Conservation (phyloP, 352 stramenopile genomes). For the Lagenidium sp. region DNA sequence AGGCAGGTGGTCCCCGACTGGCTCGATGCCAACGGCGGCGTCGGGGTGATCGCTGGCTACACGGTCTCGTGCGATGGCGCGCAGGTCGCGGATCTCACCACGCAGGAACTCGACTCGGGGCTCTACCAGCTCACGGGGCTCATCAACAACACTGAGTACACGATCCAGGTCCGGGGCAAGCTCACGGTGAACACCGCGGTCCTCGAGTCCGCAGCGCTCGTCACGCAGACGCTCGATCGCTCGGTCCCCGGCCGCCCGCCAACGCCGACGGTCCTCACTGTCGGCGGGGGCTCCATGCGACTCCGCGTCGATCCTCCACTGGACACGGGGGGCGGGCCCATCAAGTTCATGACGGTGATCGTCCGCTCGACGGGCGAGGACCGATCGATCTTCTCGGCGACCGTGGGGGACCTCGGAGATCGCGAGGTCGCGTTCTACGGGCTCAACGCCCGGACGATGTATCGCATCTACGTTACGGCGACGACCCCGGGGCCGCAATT, state of each 20-base stretch:
- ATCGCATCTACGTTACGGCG: slow-evolving; percentile 22
- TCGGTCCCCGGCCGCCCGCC: slow-evolving; percentile 9
- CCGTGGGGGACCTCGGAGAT: slow-evolving; percentile 1
- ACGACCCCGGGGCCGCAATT: too few species aligned
- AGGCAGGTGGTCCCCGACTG: too few species aligned
- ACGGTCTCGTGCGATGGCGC: too few species aligned
- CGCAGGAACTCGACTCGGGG: too few species aligned
- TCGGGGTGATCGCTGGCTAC: too few species aligned
- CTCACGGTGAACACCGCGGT: slow-evolving; percentile 2
- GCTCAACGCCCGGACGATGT: slow-evolving; percentile 23
- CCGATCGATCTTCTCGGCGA: slow-evolving; percentile 4
- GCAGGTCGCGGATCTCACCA: too few species aligned
- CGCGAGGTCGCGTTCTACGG: slow-evolving; percentile 21
- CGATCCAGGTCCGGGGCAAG: too few species aligned
- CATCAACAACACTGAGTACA: too few species aligned
- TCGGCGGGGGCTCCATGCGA: slow-evolving; percentile 16
- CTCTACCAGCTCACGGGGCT: too few species aligned
- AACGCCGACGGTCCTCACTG: slow-evolving; percentile 6
- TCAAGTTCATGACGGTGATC: slow-evolving; percentile 17
- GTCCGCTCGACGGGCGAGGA: slow-evolving; percentile 11
- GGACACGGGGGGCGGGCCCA: slow-evolving; percentile 25
- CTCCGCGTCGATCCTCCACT: slow-evolving; percentile 10
- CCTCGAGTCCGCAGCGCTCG: slow-evolving; percentile 20
- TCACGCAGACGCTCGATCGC: slow-evolving; percentile 13
- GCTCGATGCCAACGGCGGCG: too few species aligned